phyloP scores from a whole-genome alignment of 345 rosid genomes.

The Linum usitatissimum region DNA sequence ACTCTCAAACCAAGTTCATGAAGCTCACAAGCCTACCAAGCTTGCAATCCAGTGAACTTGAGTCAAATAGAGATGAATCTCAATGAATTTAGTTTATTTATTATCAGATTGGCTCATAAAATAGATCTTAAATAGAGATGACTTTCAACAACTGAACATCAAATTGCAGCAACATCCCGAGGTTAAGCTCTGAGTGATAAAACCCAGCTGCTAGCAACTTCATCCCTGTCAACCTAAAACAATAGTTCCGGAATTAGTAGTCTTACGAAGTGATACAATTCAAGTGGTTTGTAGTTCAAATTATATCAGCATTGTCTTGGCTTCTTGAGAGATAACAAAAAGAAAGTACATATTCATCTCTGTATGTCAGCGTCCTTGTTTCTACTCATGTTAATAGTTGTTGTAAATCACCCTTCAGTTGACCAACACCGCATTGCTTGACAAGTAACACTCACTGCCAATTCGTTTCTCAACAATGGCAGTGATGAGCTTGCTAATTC shows the following conservation, averaged over 20 bases:
- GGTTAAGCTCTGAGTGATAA: constrained; percentile 69
- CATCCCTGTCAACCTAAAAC: constrained; percentile 54
- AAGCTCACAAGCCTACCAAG: too few relatives aligned
- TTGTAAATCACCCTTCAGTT: neutral
- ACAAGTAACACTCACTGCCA: neutral
- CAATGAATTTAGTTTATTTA: too few relatives aligned
- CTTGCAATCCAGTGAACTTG: too few relatives aligned
- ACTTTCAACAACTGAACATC: too few relatives aligned
- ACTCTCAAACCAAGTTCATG: too few relatives aligned
- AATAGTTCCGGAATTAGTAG: neutral
- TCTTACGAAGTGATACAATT: neutral
- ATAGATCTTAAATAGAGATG: too few relatives aligned
- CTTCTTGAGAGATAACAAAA: neutral
- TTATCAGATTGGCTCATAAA: too few relatives aligned
- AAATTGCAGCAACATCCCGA: constrained; percentile 28
- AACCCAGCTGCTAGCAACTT: constrained; percentile 52
- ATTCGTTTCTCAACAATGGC: neutral
- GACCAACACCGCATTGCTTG: neutral
- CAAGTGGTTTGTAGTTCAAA: neutral
- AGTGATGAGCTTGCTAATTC: neutral
- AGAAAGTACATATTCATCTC: neutral
- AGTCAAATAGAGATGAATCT: too few relatives aligned
- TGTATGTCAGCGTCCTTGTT: neutral
- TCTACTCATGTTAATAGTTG: neutral
- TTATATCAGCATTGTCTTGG: neutral